phyloP scores from a whole-genome alignment of 2,329 filamentous ascomycete species.

The Fusarium sp. region DNA sequence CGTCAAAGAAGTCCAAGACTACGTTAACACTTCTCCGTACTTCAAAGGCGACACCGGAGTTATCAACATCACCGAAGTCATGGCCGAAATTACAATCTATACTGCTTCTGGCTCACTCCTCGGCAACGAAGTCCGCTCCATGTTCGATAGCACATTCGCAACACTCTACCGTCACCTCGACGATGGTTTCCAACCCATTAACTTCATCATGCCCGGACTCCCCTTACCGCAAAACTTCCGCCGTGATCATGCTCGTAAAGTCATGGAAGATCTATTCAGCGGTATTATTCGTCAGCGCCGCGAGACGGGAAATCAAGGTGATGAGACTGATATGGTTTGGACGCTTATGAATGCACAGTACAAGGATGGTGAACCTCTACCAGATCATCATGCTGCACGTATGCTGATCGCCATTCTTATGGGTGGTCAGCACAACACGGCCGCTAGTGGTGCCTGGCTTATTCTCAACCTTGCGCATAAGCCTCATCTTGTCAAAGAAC shows the following conservation, averaged over 20 bases:
- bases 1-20: conserved; percentile 76
- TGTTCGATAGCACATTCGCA: conserved; percentile 83
- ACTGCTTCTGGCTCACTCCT: conserved; percentile 88
- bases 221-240: conserved; percentile 86
- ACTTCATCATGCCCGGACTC: conserved; percentile 88
- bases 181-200: conserved; percentile 87
- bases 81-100: conserved; percentile 90
- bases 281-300: conserved; percentile 81
- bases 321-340: conserved; percentile 82
- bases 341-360: conserved; percentile 86
- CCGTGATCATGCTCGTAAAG: conserved; percentile 81
- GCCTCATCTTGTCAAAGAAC: conserved; percentile 80
- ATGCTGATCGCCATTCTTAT: conserved; percentile 94
- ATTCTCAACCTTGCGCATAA: conserved; percentile 82
- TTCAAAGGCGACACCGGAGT: conserved; percentile 76
- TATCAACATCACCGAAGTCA: conserved; percentile 76
- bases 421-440: conserved; percentile 90
- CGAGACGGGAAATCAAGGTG: conserved; percentile 59
- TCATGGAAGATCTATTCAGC: conserved; percentile 82
- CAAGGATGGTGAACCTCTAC: conserved; percentile 80
- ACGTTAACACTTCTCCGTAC: conserved; percentile 71
- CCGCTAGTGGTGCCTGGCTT: conserved; percentile 86
- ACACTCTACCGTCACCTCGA: conserved; percentile 87
- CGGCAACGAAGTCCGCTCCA: conserved; percentile 82
- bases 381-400: conserved; percentile 85